phyloP scores from a whole-genome alignment of 176 grass and related monocot species.

The Eleusine indica region DNA sequence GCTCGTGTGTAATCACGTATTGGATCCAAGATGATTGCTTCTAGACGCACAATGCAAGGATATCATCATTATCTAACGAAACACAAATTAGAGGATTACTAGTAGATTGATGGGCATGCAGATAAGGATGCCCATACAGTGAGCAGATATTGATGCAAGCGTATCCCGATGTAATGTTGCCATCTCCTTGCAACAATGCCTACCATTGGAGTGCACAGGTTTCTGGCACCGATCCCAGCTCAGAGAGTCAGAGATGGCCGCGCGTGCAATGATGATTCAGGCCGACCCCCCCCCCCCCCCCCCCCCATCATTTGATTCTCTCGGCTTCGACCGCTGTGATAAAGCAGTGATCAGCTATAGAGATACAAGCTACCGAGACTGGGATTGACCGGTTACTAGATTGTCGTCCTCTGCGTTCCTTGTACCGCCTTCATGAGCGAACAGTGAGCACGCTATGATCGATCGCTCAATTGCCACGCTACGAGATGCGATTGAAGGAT shows the following conservation, averaged over 20 bases:
- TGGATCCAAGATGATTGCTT: neutral
- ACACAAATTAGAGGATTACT: neutral
- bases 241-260: neutral
- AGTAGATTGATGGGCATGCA: neutral
- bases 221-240: neutral
- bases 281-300: neutral
- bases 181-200: neutral
- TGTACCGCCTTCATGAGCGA: neutral
- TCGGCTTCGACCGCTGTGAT: neutral
- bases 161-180: neutral
- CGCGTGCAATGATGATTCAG: neutral
- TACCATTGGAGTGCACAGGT: neutral
- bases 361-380: neutral
- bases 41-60: neutral
- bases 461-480: neutral
- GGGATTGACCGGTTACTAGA: neutral
- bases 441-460: neutral
- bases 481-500: neutral
- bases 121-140: neutral
- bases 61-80: neutral
- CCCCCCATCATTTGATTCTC: neutral
- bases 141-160: neutral
- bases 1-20: neutral
- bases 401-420: neutral
- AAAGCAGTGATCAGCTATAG: neutral